Percentiles rank a stretch among this genome's conserved stretches.
These are phyloP conservation scores for Theobroma grandiflorum DNA, from an alignment of 441 rosid genomes.

Conservation along the genomic window DNA sequence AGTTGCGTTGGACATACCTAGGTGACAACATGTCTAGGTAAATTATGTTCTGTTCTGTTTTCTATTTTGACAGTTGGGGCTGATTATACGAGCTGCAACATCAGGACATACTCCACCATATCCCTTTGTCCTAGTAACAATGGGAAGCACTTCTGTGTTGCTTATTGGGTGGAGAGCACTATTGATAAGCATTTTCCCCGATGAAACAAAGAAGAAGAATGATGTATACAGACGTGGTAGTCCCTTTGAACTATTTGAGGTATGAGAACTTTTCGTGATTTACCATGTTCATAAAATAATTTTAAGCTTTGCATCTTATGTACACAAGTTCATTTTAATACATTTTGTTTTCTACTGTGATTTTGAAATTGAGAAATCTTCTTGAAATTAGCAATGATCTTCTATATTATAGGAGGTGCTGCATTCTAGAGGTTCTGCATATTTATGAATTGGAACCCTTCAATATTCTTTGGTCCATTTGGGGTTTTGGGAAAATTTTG, in stretches of 20 bases:
- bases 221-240: constrained; percentile 77
- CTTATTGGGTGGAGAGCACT: constrained; percentile 87
- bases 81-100: constrained; percentile 63
- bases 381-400: constrained; percentile 9
- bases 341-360: not conserved
- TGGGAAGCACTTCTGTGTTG: constrained; percentile 87
- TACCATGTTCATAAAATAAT: not conserved
- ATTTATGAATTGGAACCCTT: not conserved
- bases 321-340: not conserved
- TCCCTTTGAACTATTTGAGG: constrained; percentile 95
- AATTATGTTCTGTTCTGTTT: constrained; percentile 3
- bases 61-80: constrained; percentile 64
- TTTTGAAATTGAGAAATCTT: not conserved
- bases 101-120: constrained; percentile 72
- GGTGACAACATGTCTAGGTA: not conserved
- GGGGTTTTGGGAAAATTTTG: not conserved
- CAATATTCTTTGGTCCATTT: not conserved
- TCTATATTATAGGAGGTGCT: not conserved
- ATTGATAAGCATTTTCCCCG: constrained; percentile 61
- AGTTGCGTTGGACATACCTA: not conserved
- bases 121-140: constrained; percentile 71
- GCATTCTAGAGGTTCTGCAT: not conserved
- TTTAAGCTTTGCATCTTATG: not conserved
- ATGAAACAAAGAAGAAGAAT: constrained; percentile 61
- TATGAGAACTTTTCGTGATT: constrained; percentile 30